phyloP scores from a whole-genome alignment of 768 basidiomycete genomes.

The Dioszegia hungarica region DNA sequence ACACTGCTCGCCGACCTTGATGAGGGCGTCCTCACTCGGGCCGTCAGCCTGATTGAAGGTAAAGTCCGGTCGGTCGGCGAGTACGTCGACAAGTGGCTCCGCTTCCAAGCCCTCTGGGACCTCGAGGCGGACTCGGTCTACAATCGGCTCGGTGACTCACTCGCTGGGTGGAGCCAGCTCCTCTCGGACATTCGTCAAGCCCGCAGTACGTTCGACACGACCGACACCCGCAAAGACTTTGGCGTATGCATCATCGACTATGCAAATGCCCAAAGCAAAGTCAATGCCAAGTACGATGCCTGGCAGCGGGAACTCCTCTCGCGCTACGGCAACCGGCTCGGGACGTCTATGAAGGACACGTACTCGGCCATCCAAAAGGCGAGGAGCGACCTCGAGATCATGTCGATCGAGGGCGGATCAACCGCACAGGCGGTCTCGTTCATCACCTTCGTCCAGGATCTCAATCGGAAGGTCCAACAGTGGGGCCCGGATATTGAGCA shows the following conservation, averaged over 20 bases:
- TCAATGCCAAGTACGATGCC: conserved; percentile 96
- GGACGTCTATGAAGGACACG: conserved; percentile 95
- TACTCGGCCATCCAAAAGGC: conserved; percentile 88
- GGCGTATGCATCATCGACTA: conserved; percentile 94
- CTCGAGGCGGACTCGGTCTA: conserved; percentile 96
- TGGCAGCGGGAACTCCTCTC: conserved; percentile 95
- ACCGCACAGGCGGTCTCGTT: conserved; percentile 98
- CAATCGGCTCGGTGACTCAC: conserved; percentile 80
- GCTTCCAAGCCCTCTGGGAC: conserved; percentile 99
- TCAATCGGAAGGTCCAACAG: conserved; percentile 92
- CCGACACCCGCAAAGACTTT: conserved; percentile 84
- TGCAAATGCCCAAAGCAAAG: conserved; percentile 93
- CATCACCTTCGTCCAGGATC: conserved; percentile 98
- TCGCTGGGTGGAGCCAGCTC: conserved; percentile 90
- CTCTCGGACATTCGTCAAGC: conserved; percentile 95
- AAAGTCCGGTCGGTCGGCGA: conserved; percentile 72
- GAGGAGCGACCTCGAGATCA: conserved; percentile 89
- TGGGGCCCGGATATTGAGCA: conserved; percentile 96
- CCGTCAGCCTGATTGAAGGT: conserved; percentile 66
- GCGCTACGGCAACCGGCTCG: conserved; percentile 86
- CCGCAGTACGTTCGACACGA: conserved; percentile 92
- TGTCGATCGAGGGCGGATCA: conserved; percentile 87
- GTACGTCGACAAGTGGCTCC: conserved; percentile 96
- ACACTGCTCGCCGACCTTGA: conserved; percentile 57
- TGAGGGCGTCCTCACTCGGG: conserved; percentile 50